A percentile compares a stretch with the other conserved stretches of the same genome.
Evolutionary conservation across 2,329 filamentous ascomycete genomes (phyloP).

Genomic region (Botrytis byssoidea): DNA sequence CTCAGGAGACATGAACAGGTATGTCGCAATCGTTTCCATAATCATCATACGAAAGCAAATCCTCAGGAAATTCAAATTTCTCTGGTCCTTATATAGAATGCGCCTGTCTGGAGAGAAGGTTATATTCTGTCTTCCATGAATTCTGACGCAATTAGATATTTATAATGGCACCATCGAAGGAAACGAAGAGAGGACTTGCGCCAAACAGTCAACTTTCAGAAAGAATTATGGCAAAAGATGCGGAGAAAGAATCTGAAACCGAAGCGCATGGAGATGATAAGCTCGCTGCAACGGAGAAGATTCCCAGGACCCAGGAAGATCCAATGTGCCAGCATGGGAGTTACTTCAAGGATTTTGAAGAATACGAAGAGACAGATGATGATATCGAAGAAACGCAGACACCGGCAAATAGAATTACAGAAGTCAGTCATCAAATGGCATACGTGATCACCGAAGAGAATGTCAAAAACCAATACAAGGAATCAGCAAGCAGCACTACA

Average conservation of each 20-base stretch:
- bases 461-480: background rate
- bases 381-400: background rate
- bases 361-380: background rate
- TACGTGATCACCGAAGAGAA: background rate
- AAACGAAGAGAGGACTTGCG: background rate
- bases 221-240: background rate
- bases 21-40: background rate
- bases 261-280: too few species aligned
- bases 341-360: background rate
- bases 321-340: background rate
- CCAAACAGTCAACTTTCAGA: too few species aligned
- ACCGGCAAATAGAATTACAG: background rate
- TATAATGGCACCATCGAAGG: background rate
- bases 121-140: background rate
- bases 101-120: too few species aligned
- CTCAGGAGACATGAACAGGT: background rate
- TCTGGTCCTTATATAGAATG: background rate
- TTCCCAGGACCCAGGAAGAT: background rate
- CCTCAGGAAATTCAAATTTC: background rate
- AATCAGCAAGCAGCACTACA: background rate
- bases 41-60: background rate
- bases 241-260: background rate
- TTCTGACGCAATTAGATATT: background rate
- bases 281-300: too few species aligned
- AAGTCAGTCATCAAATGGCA: background rate